Percentiles rank a stretch among this genome's conserved stretches.
Conservation (phyloP, 176 grass and related monocot genomes). For the Carex pumila region DNA sequence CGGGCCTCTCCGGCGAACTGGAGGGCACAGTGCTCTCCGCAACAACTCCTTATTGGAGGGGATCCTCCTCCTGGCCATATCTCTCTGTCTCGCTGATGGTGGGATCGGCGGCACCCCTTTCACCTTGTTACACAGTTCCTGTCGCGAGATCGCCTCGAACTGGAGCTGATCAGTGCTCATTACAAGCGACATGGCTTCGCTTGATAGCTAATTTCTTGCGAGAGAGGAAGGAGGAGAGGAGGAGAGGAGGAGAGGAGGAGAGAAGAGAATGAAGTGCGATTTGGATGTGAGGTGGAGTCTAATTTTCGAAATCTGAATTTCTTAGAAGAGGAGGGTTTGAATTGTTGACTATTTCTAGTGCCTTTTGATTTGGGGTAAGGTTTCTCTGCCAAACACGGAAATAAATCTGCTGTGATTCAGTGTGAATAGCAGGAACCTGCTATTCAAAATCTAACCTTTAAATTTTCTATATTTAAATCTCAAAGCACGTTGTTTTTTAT, state of each 20-base stretch:
- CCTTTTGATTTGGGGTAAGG: conserved; percentile 7
- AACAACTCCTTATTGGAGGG: conserved; percentile 52
- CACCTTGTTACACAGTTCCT: conserved; percentile 13
- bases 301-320: background rate
- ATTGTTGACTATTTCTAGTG: conserved; percentile 17
- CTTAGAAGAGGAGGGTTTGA: background rate
- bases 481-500: too few species aligned
- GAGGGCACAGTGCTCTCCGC: conserved; percentile 51
- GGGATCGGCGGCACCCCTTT: background rate
- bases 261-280: background rate
- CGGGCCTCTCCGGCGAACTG: conserved; percentile 7
- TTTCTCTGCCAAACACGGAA: background rate
- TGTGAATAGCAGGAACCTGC: too few species aligned
- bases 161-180: conserved; percentile 4
- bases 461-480: too few species aligned
- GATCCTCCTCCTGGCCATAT: background rate
- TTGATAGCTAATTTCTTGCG: background rate
- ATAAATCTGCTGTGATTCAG: too few species aligned
- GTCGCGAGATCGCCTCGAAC: background rate
- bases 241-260: background rate
- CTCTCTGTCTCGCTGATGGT: background rate
- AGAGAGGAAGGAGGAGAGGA: background rate
- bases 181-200: background rate
- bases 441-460: too few species aligned
- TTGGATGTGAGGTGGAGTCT: background rate